Evolutionary conservation across 148 eudicot genomes (phyloP).

Genomic region (Vaccinium darrowii): DNA sequence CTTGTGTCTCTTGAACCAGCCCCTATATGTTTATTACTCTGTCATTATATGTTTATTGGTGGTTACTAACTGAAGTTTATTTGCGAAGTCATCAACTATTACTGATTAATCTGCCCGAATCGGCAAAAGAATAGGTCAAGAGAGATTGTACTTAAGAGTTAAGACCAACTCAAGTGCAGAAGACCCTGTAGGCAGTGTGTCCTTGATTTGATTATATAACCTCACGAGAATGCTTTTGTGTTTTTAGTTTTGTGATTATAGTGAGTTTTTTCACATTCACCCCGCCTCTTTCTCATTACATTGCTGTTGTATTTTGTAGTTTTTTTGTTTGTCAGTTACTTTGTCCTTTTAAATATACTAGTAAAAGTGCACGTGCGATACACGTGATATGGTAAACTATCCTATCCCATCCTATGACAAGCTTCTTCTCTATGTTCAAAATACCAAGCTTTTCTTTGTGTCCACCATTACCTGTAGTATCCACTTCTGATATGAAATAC

Average conservation of each 20-base stretch:
- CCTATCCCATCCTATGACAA: too few relatives aligned
- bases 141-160: not conserved
- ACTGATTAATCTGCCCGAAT: not conserved
- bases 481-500: too few relatives aligned
- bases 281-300: not conserved
- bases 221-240: not conserved
- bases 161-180: not conserved
- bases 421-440: too few relatives aligned
- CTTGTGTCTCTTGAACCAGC: too few relatives aligned
- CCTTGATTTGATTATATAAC: not conserved
- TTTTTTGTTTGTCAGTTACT: too few relatives aligned
- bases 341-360: not conserved
- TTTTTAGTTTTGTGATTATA: not conserved
- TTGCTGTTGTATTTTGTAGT: too few relatives aligned
- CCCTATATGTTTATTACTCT: not conserved
- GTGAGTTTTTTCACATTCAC: not conserved
- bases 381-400: too few relatives aligned
- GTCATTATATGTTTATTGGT: not conserved
- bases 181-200: not conserved
- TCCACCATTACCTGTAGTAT: too few relatives aligned
- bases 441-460: too few relatives aligned
- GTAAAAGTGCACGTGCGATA: too few relatives aligned
- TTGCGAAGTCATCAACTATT: not conserved
- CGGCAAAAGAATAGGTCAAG: not conserved
- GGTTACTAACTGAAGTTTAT: not conserved